Evolutionary conservation across 179 eudicot species (phyloP).

Genomic region (Spergularia azorica): DNA sequence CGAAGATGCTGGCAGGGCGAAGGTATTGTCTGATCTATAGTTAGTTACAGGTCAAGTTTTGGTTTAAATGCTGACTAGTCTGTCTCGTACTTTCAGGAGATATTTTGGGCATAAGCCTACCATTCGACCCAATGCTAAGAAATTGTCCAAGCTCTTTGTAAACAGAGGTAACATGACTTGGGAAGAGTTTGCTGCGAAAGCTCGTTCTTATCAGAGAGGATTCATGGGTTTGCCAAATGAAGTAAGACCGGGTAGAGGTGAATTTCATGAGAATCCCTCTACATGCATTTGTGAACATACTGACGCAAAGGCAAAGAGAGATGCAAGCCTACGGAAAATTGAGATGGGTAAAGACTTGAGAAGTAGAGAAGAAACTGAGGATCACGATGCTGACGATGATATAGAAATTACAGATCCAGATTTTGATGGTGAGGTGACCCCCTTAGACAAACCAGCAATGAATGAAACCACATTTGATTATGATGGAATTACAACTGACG

Average conservation of each 20-base stretch:
- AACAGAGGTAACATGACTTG: slow-evolving; percentile 69
- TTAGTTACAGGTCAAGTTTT: background rate
- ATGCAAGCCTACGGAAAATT: slow-evolving; percentile 36
- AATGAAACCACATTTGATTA: slow-evolving; percentile 64
- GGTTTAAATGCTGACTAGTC: slow-evolving; percentile 7
- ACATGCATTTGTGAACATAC: slow-evolving; percentile 86
- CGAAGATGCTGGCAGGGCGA: slow-evolving; percentile 88
- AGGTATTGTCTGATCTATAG: slow-evolving; percentile 45
- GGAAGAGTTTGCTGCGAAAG: slow-evolving; percentile 73
- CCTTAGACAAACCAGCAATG: slow-evolving; percentile 33
- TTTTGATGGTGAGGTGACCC: slow-evolving; percentile 53
- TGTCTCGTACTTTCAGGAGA: slow-evolving; percentile 54
- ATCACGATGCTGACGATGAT: slow-evolving; percentile 54
- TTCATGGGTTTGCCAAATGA: slow-evolving; percentile 94
- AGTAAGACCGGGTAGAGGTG: slow-evolving; percentile 86
- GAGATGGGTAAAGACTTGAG: slow-evolving; percentile 40
- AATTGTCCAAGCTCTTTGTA: slow-evolving; percentile 57
- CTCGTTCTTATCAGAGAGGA: slow-evolving; percentile 66
- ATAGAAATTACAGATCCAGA: slow-evolving; percentile 68
- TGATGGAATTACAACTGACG: slow-evolving; percentile 50
- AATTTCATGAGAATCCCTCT: slow-evolving; percentile 90
- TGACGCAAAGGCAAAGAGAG: slow-evolving; percentile 47
- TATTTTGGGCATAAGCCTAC: slow-evolving; percentile 96
- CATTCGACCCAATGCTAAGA: slow-evolving; percentile 92
- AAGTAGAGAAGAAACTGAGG: slow-evolving; percentile 47